phyloP scores from a whole-genome alignment of 768 basidiomycete genomes.

The Serendipita sp. region DNA sequence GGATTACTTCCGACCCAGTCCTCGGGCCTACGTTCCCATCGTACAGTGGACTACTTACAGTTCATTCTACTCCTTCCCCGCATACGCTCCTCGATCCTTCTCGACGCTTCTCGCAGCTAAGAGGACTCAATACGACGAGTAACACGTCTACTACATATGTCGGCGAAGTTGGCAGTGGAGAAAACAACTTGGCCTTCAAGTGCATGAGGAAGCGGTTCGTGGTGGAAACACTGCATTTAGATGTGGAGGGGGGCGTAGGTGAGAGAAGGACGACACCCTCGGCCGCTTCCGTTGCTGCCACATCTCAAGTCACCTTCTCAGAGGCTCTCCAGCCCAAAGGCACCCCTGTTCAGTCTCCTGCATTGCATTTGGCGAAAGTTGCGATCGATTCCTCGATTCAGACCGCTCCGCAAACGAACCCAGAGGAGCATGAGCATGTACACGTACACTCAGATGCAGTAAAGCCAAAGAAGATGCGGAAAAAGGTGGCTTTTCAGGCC shows the following conservation, averaged over 20 bases:
- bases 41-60: slow-evolving; percentile 71
- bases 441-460: slow-evolving; percentile 11
- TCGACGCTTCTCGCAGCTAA: slow-evolving; percentile 66
- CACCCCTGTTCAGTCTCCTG: slow-evolving; percentile 15
- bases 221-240: slow-evolving; percentile 82
- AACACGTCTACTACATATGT: slow-evolving; percentile 26
- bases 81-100: slow-evolving; percentile 63
- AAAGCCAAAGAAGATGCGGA: slow-evolving; percentile 35
- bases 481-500: slow-evolving; percentile 53
- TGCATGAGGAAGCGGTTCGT: slow-evolving; percentile 76
- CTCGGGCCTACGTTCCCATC: slow-evolving; percentile 59
- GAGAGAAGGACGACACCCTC: slow-evolving; percentile 51
- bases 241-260: slow-evolving; percentile 69
- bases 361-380: slow-evolving; percentile 18
- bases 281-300: slow-evolving; percentile 10
- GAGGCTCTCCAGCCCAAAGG: slow-evolving; percentile 10
- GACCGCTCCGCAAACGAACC: slow-evolving; percentile 8
- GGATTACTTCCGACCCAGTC: slow-evolving; percentile 72
- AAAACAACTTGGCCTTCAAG: slow-evolving; percentile 93
- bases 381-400: neutral
- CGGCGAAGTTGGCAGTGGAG: slow-evolving; percentile 51
- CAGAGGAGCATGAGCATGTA: neutral
- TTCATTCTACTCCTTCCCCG: slow-evolving; percentile 60
- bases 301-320: slow-evolving; percentile 11
- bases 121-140: slow-evolving; percentile 41